Percentiles rank a stretch among this genome's conserved stretches.
These are phyloP conservation scores for Lycium ferocissimum DNA, from an alignment of 257 asterid species.

Conservation along the genomic window DNA sequence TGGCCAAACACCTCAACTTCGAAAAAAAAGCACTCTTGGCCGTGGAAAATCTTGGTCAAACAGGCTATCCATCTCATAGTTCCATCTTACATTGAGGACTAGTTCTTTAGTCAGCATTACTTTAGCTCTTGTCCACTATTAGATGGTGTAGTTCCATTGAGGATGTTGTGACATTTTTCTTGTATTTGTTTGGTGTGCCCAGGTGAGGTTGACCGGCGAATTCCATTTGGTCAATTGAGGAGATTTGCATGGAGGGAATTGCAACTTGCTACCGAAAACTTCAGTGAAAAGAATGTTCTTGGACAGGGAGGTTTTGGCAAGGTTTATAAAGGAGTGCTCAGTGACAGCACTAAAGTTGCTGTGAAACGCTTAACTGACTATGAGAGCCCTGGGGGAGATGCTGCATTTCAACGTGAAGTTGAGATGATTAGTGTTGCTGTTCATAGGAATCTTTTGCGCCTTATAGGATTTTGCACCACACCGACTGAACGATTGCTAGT, in stretches of 20 bases:
- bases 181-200: conserved; percentile 29
- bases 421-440: conserved; percentile 99
- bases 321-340: conserved; percentile 86
- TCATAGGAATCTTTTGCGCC: conserved; percentile 81
- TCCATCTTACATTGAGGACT: neutral
- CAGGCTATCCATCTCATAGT: neutral
- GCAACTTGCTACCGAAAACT: conserved; percentile 87
- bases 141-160: neutral
- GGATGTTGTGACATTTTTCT: conserved; percentile 20
- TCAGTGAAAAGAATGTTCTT: conserved; percentile 83
- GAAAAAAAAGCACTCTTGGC: too few relatives aligned
- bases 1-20: too few relatives aligned
- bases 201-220: conserved; percentile 95
- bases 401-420: conserved; percentile 94
- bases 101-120: neutral
- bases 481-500: conserved; percentile 91
- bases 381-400: conserved; percentile 95
- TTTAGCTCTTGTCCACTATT: neutral
- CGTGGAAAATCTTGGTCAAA: too few relatives aligned
- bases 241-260: conserved; percentile 94
- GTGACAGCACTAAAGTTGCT: conserved; percentile 83
- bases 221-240: conserved; percentile 89
- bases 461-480: conserved; percentile 94
- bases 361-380: conserved; percentile 89
- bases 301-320: conserved; percentile 99